phyloP scores from a whole-genome alignment of 176 grass and related monocot species.

The Zea mays region DNA sequence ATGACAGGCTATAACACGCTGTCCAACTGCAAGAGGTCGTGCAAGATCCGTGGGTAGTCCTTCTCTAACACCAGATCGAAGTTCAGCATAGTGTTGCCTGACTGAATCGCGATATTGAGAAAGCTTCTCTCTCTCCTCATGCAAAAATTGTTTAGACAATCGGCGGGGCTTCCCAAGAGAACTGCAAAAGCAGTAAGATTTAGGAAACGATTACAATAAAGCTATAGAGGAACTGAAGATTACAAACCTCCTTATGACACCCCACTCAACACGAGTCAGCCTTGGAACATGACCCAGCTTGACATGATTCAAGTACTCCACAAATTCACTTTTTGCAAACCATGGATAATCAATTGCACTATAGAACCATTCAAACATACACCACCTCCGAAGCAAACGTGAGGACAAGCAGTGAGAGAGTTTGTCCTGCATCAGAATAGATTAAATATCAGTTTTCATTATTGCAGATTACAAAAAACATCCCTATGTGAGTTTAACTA shows the following conservation, averaged over 20 bases:
- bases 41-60: slow-evolving; percentile 89
- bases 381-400: slow-evolving; percentile 85
- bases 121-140: slow-evolving; percentile 90
- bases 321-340: slow-evolving; percentile 95
- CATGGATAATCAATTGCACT: slow-evolving; percentile 98
- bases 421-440: slow-evolving; percentile 58
- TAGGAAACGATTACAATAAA: slow-evolving; percentile 29
- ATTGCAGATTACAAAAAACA: too few relatives aligned
- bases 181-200: slow-evolving; percentile 55
- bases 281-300: slow-evolving; percentile 86
- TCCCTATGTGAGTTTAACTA: slow-evolving; percentile 25
- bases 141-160: slow-evolving; percentile 78
- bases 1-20: slow-evolving; percentile 86
- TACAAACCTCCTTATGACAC: slow-evolving; percentile 81
- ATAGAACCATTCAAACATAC: slow-evolving; percentile 96
- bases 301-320: slow-evolving; percentile 97
- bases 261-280: slow-evolving; percentile 88
- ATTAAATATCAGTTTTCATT: slow-evolving; percentile 25
- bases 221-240: slow-evolving; percentile 41
- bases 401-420: slow-evolving; percentile 82
- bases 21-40: slow-evolving; percentile 79
- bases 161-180: slow-evolving; percentile 98
- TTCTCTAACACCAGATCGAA: slow-evolving; percentile 76
- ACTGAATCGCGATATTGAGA: slow-evolving; percentile 86
- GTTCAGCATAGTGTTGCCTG: slow-evolving; percentile 80